A percentile compares a stretch with the other conserved stretches of the same genome.
phyloP scores from a whole-genome alignment of 169 alveolate genomes.

The Amoebophrya sp. region DNA sequence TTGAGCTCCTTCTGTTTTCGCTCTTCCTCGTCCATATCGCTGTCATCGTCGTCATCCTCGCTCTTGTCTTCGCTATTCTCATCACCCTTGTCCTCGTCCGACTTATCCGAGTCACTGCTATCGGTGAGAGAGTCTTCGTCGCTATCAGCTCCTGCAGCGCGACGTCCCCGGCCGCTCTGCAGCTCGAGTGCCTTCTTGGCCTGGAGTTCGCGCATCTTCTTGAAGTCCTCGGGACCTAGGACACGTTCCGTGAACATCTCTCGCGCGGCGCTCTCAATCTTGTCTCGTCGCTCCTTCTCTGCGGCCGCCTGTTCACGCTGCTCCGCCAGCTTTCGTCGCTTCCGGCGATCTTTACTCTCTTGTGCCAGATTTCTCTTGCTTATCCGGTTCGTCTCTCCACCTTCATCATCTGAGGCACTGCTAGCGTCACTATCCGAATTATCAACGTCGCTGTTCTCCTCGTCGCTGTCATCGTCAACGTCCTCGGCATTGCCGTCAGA shows the following conservation, averaged over 20 bases:
- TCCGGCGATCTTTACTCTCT: background rate
- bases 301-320: background rate
- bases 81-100: background rate
- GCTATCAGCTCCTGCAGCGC: background rate
- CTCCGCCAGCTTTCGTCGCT: background rate
- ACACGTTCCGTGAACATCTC: background rate
- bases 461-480: too few relatives aligned
- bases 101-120: background rate
- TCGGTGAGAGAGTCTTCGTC: background rate
- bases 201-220: constrained; percentile 8
- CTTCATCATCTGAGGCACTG: background rate
- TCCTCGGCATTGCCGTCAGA: too few relatives aligned
- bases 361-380: background rate
- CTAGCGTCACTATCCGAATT: background rate
- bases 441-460: too few relatives aligned
- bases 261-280: background rate
- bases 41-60: background rate
- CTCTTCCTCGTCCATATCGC: background rate
- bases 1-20: background rate
- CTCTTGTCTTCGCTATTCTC: background rate
- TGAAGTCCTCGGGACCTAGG: background rate
- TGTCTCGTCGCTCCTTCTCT: background rate
- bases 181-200: background rate
- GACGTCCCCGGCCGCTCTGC: background rate
- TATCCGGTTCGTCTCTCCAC: too few relatives aligned